Base-by-base conservation (phyloP, 768 basidiomycete species). In the Kwoniella heveanensis region DNA sequence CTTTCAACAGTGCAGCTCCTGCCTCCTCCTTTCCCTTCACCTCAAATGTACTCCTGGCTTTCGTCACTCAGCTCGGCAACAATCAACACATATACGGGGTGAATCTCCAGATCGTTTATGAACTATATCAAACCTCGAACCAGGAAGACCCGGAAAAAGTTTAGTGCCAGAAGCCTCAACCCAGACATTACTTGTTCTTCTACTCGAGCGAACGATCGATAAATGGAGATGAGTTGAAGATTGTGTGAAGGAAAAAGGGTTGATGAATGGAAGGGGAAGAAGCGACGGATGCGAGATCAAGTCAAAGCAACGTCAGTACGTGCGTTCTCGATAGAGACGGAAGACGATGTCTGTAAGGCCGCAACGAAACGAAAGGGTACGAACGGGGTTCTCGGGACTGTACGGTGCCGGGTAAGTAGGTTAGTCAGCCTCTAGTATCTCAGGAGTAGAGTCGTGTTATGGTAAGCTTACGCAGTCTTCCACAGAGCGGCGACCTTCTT, bases 381-480 rank as follows among this genome's bases (percentile, higher is more conserved):
- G 60, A 67, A 76, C 74, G 54, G 74, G 74, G 74, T 76, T 76
- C 66, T 76, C 74, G 54, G 74, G 61, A 21, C 74, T 76, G 36
- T 2, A 26, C 2, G 24, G 36, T 24, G 10, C 26, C 19, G n/a
- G 1, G 15, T 60, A 22, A n/a, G n/a, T n/a, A n/a, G n/a, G n/a
- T n/a, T n/a, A 59, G 61, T 66, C 58, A 68, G 68, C 62, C 25
- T 50, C 15, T 1, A 17, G 1, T 21, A 12, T 39, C n/a, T 30
- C 17, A 3, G 26, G 10, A 39, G 9, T 22, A n/a, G 19, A 13
- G 3, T 19, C 24, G n/a, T n/a, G n/a, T n/a, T n/a, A n/a, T n/a
- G n/a, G n/a, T n/a, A 30, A 49, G 74, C 74, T 72, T 62, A 74
- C 74, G 72, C 70, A 54, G 50, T 70, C 47, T 70, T 70, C 72